Evolutionary conservation across 768 basidiomycete genomes (phyloP).

Genomic region (Leucosporidium creatinivorum): DNA sequence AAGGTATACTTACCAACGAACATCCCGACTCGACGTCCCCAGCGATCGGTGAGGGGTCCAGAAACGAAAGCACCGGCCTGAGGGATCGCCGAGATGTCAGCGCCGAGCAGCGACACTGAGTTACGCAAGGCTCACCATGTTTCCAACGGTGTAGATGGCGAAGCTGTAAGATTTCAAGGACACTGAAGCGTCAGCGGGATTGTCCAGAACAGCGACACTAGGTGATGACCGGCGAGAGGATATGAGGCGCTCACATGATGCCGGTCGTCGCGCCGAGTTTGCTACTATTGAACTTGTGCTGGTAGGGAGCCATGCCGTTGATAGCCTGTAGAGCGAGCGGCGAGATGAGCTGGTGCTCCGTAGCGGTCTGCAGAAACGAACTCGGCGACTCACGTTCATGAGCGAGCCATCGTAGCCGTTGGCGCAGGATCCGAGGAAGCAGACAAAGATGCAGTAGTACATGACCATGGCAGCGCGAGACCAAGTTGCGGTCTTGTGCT

Average conservation of each 20-base stretch:
- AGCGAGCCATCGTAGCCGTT: slow-evolving; percentile 30
- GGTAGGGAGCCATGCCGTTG: not conserved
- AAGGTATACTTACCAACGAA: slow-evolving; percentile 25
- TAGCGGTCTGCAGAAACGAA: not conserved
- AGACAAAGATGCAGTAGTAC: slow-evolving; percentile 37
- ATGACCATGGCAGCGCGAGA: too few species aligned
- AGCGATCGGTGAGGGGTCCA: slow-evolving; percentile 39
- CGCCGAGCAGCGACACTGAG: not conserved
- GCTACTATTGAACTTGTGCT: not conserved
- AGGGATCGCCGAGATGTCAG: not conserved
- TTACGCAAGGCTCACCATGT: not conserved
- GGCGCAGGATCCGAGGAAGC: slow-evolving; percentile 39
- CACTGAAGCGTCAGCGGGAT: not conserved
- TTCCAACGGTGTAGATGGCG: not conserved
- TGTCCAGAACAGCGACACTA: too few species aligned
- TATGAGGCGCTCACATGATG: not conserved
- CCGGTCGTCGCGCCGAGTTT: not conserved
- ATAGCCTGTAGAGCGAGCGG: not conserved
- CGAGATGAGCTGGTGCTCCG: not conserved
- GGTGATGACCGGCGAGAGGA: too few species aligned
- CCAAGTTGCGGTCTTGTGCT: too few species aligned
- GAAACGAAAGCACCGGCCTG: slow-evolving; percentile 39
- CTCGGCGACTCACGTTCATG: not conserved
- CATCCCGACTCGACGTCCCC: slow-evolving; percentile 41
- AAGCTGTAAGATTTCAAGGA: not conserved